Evolutionary conservation across 2,329 filamentous ascomycete species (phyloP), one percentile per base, ranked within the genome.

Genomic region (Zymoseptoria tritici): DNA sequence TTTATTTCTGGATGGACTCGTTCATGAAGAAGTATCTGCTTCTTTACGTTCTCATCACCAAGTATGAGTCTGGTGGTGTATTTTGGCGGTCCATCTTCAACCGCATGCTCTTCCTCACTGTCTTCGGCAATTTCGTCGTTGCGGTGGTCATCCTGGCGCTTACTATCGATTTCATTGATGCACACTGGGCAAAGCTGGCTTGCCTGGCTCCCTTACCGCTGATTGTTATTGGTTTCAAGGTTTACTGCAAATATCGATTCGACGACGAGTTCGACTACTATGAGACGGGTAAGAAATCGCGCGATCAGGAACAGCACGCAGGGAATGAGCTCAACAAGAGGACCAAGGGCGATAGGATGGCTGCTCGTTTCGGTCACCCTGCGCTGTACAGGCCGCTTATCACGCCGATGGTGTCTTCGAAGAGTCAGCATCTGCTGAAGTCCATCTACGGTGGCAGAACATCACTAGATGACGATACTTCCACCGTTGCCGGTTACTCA

Each of bases 1-100:
- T 97, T 29, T 99, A 97, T 80, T 97, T 97, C 73, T 78, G 80
- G 56, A 79, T 99, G 55, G 94, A 99, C 73, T 86, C 87, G 4
- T 90, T 88, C 76, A 80, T 97, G 71, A 97, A 96, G 82, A 97
- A 97, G 77, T 99, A 99, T 71, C 80, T 97, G 52, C 78, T 97
- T 49, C 82, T 97, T 66, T 81, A 99, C 75, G 88, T 97, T 64
- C 97, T 97, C 71, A 84, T 96, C 65, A 99, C 94, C 53, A 99
- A 97, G 79, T 96, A 88, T 26, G 94, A 99, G 72, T 97, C 92
- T 0, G 94, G 92, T 8, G 94, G 94, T 55, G 84, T 89, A 72
- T 96, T 91, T 72, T 99, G 94, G 94, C 86, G 91, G 19, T 84
- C 92, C 1, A 74, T 97, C 6, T 95, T 91, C 80, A 99, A 99